These are phyloP conservation scores for Vanrija pseudolonga DNA, from an alignment of 1,284 basidiomycete genomes.

Conservation along the genomic window DNA sequence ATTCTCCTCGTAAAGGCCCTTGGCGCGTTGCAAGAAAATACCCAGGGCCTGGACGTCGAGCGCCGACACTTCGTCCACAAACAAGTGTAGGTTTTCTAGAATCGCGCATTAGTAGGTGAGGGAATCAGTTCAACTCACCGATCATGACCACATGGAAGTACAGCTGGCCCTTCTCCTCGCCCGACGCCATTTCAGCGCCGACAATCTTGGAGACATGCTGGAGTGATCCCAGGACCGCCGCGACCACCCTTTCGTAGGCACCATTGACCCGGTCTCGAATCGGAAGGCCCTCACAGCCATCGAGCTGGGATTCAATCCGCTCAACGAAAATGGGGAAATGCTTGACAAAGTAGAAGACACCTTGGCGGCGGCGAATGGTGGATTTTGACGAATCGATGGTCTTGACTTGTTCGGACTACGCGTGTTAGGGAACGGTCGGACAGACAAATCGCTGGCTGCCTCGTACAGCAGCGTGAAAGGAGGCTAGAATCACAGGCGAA, in stretches of 20 bases:
- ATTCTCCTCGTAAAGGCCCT: conserved; percentile 83
- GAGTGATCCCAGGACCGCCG: conserved; percentile 83
- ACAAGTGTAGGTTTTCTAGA: conserved; percentile 93
- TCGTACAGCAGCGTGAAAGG: no score
- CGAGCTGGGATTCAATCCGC: conserved; percentile 80
- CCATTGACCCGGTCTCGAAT: conserved; percentile 74
- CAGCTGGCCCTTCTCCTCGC: conserved; percentile 91
- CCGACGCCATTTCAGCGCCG: conserved; percentile 58
- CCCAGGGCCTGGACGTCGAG: conserved; percentile 60
- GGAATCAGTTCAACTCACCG: conserved; percentile 58
- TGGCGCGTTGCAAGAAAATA: conserved; percentile 68
- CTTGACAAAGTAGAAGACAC: conserved; percentile 88
- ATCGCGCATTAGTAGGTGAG: not conserved
- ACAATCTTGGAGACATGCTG: conserved; percentile 93
- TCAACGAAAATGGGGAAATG: conserved; percentile 86
- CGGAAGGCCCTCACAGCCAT: conserved; percentile 68
- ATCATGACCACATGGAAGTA: conserved; percentile 96
- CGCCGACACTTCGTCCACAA: conserved; percentile 73
- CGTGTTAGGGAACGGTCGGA: not conserved
- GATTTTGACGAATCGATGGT: conserved; percentile 82
- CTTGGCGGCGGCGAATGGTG: conserved; percentile 69
- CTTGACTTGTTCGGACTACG: conserved; percentile 77
- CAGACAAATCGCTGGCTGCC: no score
- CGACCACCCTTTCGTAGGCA: conserved; percentile 82
- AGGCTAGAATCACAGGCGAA: no score